Evolutionary conservation across 2,329 filamentous ascomycete species (phyloP).

Genomic region (Paecilomyces sp.): DNA sequence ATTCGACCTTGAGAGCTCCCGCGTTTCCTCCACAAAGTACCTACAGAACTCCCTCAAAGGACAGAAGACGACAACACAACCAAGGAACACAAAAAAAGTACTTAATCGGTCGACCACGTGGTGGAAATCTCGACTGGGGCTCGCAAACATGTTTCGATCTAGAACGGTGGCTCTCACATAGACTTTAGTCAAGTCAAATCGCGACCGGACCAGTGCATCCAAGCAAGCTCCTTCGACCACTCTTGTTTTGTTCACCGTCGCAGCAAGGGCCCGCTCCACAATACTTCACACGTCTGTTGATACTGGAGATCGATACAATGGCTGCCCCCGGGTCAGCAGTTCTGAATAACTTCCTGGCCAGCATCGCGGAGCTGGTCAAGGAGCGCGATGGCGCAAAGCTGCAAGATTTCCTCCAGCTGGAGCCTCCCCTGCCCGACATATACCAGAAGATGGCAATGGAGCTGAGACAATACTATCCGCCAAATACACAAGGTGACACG

Average conservation of each 20-base stretch:
- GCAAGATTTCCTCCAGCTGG: constrained; percentile 65
- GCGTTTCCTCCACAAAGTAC: background rate
- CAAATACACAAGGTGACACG: constrained; percentile 43
- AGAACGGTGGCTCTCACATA: background rate
- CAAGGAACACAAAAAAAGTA: background rate
- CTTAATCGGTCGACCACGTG: background rate
- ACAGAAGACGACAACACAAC: background rate
- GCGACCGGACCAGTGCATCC: background rate
- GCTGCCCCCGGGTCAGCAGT: constrained; percentile 27
- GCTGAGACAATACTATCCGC: constrained; percentile 54
- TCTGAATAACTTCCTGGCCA: constrained; percentile 60
- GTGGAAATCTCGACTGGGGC: background rate
- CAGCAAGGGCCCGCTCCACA: background rate
- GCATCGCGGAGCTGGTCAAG: constrained; percentile 56
- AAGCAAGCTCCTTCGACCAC: background rate
- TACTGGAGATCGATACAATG: background rate
- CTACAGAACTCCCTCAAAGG: too few relatives aligned
- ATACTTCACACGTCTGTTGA: background rate
- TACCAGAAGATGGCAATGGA: constrained; percentile 64
- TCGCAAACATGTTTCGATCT: background rate
- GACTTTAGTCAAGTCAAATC: background rate
- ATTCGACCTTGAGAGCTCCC: background rate
- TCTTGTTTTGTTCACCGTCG: background rate
- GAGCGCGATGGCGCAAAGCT: constrained; percentile 59
- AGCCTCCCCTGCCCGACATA: constrained; percentile 60